Conservation (phyloP, 1,284 basidiomycete genomes). For the Pseudozyma sp. region DNA sequence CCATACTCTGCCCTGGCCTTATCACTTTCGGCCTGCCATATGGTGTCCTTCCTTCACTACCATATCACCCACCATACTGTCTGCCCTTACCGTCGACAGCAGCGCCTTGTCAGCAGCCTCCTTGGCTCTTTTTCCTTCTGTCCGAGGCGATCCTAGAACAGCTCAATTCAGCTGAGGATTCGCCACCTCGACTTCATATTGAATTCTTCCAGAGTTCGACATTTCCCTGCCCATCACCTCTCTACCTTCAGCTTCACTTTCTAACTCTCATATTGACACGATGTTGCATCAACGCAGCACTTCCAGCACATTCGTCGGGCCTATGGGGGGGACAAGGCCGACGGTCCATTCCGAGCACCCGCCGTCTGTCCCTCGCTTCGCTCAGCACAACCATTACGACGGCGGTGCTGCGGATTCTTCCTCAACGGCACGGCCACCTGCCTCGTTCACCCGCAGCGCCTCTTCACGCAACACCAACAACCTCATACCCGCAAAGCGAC, state of each 20-base stretch:
- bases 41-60: neutral
- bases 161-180: slow-evolving; percentile 36
- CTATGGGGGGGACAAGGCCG: slow-evolving; percentile 9
- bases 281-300: slow-evolving; percentile 21
- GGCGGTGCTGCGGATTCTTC: neutral
- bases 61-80: neutral
- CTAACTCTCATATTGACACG: neutral
- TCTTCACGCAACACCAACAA: slow-evolving; percentile 18
- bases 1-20: too few species aligned
- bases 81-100: neutral
- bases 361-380: slow-evolving; percentile 26
- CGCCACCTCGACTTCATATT: neutral
- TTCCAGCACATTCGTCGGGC: slow-evolving; percentile 8
- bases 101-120: neutral
- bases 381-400: neutral
- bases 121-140: neutral
- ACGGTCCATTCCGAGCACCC: slow-evolving; percentile 30
- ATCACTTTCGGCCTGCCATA: too few species aligned
- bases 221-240: neutral
- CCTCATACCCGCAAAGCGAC: slow-evolving; percentile 16
- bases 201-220: neutral
- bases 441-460: slow-evolving; percentile 26
- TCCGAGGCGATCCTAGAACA: slow-evolving; percentile 14
- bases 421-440: slow-evolving; percentile 23
- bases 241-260: neutral